These are phyloP conservation scores for Metschnikowia lachancei DNA, from an alignment of 805 yeast species.

Conservation along the genomic window DNA sequence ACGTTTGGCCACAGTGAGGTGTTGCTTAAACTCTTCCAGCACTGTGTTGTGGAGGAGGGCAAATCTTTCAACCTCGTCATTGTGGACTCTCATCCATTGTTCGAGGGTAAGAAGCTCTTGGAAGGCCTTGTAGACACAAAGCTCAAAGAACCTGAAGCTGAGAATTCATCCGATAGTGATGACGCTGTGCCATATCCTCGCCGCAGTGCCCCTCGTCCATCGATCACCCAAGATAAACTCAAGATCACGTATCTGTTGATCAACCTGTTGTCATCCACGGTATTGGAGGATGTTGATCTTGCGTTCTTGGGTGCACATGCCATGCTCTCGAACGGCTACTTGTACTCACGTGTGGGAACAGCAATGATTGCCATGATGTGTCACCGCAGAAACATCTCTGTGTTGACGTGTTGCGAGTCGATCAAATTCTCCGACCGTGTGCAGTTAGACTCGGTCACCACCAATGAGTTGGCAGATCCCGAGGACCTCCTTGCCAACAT, in stretches of 20 bases:
- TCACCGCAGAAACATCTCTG: conserved; percentile 84
- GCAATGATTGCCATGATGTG: conserved; percentile 92
- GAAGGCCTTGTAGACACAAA: conserved; percentile 52
- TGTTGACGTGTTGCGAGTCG: conserved; percentile 91
- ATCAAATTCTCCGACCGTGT: conserved; percentile 93
- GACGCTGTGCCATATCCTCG: conserved; percentile 17
- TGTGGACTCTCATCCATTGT: conserved; percentile 90
- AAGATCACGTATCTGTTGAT: conserved; percentile 76
- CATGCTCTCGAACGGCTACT: conserved; percentile 89
- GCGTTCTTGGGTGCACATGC: conserved; percentile 97
- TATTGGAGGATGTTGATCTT: conserved; percentile 81
- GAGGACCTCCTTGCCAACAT: conserved; percentile 60
- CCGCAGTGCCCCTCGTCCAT: conserved; percentile 16
- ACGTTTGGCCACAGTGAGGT: conserved; percentile 90
- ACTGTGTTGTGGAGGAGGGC: conserved; percentile 57
- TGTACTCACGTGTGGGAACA: conserved; percentile 92
- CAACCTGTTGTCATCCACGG: conserved; percentile 68
- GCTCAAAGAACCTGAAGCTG: conserved; percentile 17
- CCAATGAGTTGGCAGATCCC: conserved; percentile 83
- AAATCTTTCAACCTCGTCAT: conserved; percentile 75
- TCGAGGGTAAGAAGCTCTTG: conserved; percentile 84
- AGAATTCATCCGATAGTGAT: conserved; percentile 13
- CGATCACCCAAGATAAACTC: conserved; percentile 51
- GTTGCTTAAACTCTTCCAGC: conserved; percentile 66
- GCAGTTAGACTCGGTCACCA: conserved; percentile 92